Evolutionary conservation across 2,329 filamentous ascomycete species (phyloP).

Genomic region (Aspergillus tamarii): DNA sequence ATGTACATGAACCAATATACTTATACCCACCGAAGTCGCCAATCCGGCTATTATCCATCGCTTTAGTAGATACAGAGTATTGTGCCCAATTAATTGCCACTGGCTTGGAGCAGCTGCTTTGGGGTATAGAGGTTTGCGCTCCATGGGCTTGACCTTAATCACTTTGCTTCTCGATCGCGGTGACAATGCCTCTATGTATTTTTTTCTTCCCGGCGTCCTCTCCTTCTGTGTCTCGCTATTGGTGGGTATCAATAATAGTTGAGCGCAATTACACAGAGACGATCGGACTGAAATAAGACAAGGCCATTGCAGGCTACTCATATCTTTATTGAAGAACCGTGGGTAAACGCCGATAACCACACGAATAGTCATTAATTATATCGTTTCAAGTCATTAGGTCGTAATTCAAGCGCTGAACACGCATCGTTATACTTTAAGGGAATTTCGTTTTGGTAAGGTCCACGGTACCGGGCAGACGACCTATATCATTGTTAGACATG

Average conservation of each 20-base stretch:
- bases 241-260: slow-evolving; percentile 29
- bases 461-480: slow-evolving; percentile 71
- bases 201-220: slow-evolving; percentile 13
- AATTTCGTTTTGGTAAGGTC: slow-evolving; percentile 60
- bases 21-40: neutral
- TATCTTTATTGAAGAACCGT: neutral
- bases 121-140: slow-evolving; percentile 43
- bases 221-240: slow-evolving; percentile 14
- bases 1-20: neutral
- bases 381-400: slow-evolving; percentile 5
- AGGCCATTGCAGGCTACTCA: neutral
- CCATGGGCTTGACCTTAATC: slow-evolving; percentile 46
- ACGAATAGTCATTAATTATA: neutral
- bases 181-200: slow-evolving; percentile 50
- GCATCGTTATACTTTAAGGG: slow-evolving; percentile 19
- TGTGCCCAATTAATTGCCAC: neutral
- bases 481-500: slow-evolving; percentile 42
- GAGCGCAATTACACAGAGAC: slow-evolving; percentile 9
- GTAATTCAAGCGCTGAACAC: slow-evolving; percentile 11
- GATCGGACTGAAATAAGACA: slow-evolving; percentile 11
- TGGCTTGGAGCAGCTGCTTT: slow-evolving; percentile 26
- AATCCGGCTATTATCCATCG: neutral
- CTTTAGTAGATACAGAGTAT: neutral
- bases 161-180: slow-evolving; percentile 52
- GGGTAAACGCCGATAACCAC: neutral